Conservation (phyloP, 1,284 basidiomycete genomes). For the Cryptococcus neoformans region DNA sequence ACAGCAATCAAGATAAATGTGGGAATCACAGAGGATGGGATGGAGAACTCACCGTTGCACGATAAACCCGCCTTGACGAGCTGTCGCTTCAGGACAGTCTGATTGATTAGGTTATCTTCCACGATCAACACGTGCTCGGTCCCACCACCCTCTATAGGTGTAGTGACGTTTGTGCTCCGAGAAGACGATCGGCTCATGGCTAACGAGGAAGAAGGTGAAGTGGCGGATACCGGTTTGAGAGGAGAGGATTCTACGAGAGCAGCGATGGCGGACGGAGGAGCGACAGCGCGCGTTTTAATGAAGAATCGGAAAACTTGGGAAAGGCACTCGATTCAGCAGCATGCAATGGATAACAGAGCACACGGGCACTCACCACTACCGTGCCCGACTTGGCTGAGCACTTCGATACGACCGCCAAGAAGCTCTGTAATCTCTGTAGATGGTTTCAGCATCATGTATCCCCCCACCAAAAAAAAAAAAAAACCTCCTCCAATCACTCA, state of each 20-base stretch:
- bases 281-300: constrained; percentile 35
- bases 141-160: background rate
- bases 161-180: constrained; percentile 1
- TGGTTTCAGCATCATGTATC: constrained; percentile 7
- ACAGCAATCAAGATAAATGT: background rate
- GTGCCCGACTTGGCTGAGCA: constrained; percentile 33
- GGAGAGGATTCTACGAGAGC: constrained; percentile 13
- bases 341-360: background rate
- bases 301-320: constrained; percentile 47
- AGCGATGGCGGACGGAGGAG: constrained; percentile 17
- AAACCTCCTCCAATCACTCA: constrained; percentile 6
- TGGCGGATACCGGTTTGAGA: constrained; percentile 2
- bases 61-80: constrained; percentile 44
- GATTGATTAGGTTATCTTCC: constrained; percentile 52
- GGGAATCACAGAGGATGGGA: background rate
- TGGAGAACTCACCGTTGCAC: constrained; percentile 30
- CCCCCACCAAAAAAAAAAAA: too few species aligned
- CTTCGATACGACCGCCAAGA: constrained; percentile 44
- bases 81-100: constrained; percentile 49
- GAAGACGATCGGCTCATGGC: constrained; percentile 8
- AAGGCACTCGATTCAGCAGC: background rate
- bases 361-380: constrained; percentile 45
- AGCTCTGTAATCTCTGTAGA: constrained; percentile 37
- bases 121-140: constrained; percentile 36
- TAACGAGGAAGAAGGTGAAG: background rate